These are phyloP conservation scores for Picea glauca DNA, from an alignment of 75 land plant genomes.

Conservation along the genomic window DNA sequence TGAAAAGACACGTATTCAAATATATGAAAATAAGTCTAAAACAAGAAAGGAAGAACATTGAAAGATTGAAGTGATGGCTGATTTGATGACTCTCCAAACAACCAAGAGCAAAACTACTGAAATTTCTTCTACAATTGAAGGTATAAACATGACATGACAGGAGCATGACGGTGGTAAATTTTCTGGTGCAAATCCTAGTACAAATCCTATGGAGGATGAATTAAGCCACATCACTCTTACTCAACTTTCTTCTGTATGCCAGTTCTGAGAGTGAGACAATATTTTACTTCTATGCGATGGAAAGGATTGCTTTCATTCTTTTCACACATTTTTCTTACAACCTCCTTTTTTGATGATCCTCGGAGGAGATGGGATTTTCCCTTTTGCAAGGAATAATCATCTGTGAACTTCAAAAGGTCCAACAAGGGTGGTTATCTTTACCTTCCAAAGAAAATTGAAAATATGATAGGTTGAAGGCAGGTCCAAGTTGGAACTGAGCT, in stretches of 20 bases:
- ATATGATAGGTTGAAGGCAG: constrained; percentile 14
- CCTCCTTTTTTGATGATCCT: constrained; percentile 28
- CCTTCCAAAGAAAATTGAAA: constrained; percentile 23
- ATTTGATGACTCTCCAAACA: neutral
- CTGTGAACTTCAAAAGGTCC: neutral
- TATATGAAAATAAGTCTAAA: neutral
- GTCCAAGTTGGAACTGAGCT: constrained; percentile 12
- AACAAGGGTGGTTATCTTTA: constrained; percentile 6
- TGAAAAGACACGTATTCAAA: neutral
- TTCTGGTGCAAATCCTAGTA: neutral
- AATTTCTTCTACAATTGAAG: neutral
- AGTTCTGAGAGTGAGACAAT: constrained; percentile 32
- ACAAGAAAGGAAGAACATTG: neutral
- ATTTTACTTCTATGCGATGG: constrained; percentile 31
- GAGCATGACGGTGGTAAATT: neutral
- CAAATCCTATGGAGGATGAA: neutral
- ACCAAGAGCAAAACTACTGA: neutral
- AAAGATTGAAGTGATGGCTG: neutral
- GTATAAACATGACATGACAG: neutral
- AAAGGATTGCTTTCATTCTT: constrained; percentile 17
- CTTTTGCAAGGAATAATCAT: constrained; percentile 10
- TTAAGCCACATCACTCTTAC: neutral
- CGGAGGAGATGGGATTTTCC: constrained; percentile 33
- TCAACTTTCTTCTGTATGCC: neutral
- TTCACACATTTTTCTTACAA: constrained; percentile 27